These are phyloP conservation scores for Backusella australiensis DNA, from an alignment of 192 early-diverging fungal genomes.

Conservation along the genomic window DNA sequence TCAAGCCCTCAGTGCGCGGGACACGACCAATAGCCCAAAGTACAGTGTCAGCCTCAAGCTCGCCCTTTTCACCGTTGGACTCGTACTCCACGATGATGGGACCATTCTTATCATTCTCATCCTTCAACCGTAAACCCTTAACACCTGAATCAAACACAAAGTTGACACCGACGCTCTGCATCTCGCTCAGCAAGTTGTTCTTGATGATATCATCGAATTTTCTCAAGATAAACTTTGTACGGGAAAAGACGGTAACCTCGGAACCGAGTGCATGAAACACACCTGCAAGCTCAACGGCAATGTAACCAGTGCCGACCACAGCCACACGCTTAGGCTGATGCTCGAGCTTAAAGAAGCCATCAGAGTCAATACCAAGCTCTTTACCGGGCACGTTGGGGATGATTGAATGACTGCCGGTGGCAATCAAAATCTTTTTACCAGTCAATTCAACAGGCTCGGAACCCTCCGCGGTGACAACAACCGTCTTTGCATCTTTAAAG, in stretches of 20 bases:
- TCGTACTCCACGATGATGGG: slow-evolving; percentile 52
- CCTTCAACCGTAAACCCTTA: slow-evolving; percentile 47
- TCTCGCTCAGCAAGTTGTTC: slow-evolving; percentile 70
- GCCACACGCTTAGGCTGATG: slow-evolving; percentile 85
- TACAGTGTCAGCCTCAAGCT: slow-evolving; percentile 73
- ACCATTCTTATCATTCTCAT: slow-evolving; percentile 38
- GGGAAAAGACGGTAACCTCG: slow-evolving; percentile 79
- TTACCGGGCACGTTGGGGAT: slow-evolving; percentile 78
- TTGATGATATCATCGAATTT: slow-evolving; percentile 81
- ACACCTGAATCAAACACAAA: slow-evolving; percentile 68
- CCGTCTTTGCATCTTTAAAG: slow-evolving; percentile 72
- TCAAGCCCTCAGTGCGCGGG: slow-evolving; percentile 69
- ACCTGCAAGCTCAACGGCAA: slow-evolving; percentile 93
- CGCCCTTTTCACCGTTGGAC: slow-evolving; percentile 34
- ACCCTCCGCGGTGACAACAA: slow-evolving; percentile 44
- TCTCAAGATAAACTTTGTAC: slow-evolving; percentile 79
- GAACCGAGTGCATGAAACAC: slow-evolving; percentile 86
- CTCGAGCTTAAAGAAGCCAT: slow-evolving; percentile 93
- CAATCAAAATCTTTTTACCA: slow-evolving; percentile 87
- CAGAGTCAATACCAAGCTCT: slow-evolving; percentile 83
- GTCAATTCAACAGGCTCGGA: slow-evolving; percentile 38
- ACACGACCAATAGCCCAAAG: slow-evolving; percentile 89
- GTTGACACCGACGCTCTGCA: slow-evolving; percentile 71
- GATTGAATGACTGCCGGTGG: slow-evolving; percentile 62
- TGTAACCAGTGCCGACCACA: slow-evolving; percentile 89